Base-by-base conservation (phyloP, 495 filamentous ascomycete species). In the Aspergillus ostianus region DNA sequence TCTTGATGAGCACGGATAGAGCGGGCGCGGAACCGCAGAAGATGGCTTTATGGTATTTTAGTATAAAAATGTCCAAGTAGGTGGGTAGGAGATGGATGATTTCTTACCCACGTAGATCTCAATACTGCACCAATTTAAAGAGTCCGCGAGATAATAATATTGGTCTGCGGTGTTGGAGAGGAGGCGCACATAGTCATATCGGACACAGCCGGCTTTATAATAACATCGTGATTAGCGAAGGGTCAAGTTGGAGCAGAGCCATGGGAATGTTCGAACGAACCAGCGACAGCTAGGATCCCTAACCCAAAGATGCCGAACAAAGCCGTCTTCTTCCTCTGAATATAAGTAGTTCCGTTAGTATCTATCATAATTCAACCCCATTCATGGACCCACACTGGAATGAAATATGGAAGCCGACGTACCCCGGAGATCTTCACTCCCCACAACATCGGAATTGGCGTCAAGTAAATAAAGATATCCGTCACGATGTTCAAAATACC, bases 401-500 rank as follows among this genome's bases (percentile, higher is more conserved):
- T n/a, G n/a, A n/a, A n/a, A n/a, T n/a, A n/a, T n/a, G n/a, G n/a
- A n/a, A n/a, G n/a, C n/a, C n/a, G n/a, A n/a, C n/a, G n/a, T n/a
- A 49, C 47, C 18, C 12, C 23, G 1, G 47, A 20, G 2, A 49
- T 49, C n/a, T 26, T 20, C 2, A 49, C 23, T 13, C 47, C 9
- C 47, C 47, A 49, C 17, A 49, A 12, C 47, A 49, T 49, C 18
- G 23, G 18, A 26, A 49, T 49, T 17, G 47, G 47, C 3, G 23
- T 10, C 8, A 49, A 20, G 13, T 49, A 49, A 3, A 49, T 26
- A 26, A 49, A 20, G 6, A 49, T 49, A 18, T 53, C 51, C 9
- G 51, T 53, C n/a, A 53, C 27, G 17, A 53, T 27, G 21, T 53
- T 53, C 6, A 53, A 30, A 10, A 53, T 53, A n/a, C 53, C 57